These are phyloP conservation scores for Scytalidium sp. DNA, from an alignment of 2,329 filamentous ascomycete species.

Conservation along the genomic window DNA sequence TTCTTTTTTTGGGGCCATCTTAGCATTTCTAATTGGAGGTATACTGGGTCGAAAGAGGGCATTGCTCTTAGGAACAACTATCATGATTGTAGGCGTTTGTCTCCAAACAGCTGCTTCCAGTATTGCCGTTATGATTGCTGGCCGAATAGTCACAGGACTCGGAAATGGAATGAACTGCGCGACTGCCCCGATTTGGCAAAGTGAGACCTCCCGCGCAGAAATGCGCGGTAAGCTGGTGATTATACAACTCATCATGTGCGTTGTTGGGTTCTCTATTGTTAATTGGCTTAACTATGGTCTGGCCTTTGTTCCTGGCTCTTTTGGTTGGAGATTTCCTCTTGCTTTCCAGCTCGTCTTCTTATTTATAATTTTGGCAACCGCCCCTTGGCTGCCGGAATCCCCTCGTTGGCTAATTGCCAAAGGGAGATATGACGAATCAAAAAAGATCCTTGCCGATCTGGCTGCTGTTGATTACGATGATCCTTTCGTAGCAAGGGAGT, in stretches of 20 bases:
- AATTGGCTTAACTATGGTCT: slow-evolving; percentile 58
- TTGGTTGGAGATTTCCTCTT: slow-evolving; percentile 57
- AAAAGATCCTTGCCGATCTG: too few species aligned
- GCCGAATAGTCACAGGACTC: slow-evolving; percentile 3
- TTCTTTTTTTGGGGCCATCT: slow-evolving; percentile 2
- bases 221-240: slow-evolving; percentile 2
- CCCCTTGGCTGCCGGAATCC: slow-evolving; percentile 1
- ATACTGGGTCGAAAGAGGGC: background rate
- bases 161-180: slow-evolving; percentile 3
- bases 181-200: slow-evolving; percentile 4
- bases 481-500: too few species aligned
- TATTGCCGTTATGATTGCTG: slow-evolving; percentile 3
- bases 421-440: too few species aligned
- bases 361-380: background rate
- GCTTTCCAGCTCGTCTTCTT: slow-evolving; percentile 37
- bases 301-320: slow-evolving; percentile 41
- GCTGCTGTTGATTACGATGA: too few species aligned
- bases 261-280: slow-evolving; percentile 31
- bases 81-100: background rate
- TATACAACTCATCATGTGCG: background rate
- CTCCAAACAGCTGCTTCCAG: slow-evolving; percentile 1
- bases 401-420: too few species aligned
- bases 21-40: background rate
- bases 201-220: slow-evolving; percentile 1
- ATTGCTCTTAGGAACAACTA: background rate